Evolutionary conservation across 2,329 filamentous ascomycete genomes (phyloP).

Genomic region (Aspergillus texensis): DNA sequence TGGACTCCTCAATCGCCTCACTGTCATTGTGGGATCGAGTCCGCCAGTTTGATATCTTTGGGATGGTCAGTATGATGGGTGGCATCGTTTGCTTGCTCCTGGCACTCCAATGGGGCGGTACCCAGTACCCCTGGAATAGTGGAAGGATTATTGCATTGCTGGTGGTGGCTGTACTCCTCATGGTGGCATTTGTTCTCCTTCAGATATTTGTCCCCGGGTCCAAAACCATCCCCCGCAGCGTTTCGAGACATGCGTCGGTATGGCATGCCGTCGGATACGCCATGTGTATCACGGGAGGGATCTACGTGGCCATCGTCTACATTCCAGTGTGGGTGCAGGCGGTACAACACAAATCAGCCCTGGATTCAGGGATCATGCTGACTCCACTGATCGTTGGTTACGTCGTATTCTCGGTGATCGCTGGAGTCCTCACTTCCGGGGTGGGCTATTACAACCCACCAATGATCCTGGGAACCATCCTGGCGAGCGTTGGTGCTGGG

Average conservation of each 20-base stretch:
- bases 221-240: neutral
- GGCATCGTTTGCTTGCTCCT: slow-evolving; percentile 57
- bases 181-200: neutral
- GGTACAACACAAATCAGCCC: neutral
- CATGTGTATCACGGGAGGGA: neutral
- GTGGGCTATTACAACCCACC: neutral
- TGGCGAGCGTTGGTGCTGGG: neutral
- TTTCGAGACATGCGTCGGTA: neutral
- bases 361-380: neutral
- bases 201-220: neutral
- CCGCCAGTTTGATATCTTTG: slow-evolving; percentile 51
- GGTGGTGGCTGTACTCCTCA: slow-evolving; percentile 49
- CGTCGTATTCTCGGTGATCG: neutral
- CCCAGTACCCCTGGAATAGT: slow-evolving; percentile 54
- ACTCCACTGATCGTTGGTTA: neutral
- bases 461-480: neutral
- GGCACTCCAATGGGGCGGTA: slow-evolving; percentile 61
- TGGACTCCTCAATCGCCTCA: too few species aligned
- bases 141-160: slow-evolving; percentile 56
- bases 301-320: neutral
- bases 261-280: neutral
- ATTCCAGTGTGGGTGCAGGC: neutral
- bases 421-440: neutral
- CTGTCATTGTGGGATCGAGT: neutral
- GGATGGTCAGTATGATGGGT: slow-evolving; percentile 53